Evolutionary conservation across 306 rosid genomes (phyloP).

Genomic region (Rosa chinensis): DNA sequence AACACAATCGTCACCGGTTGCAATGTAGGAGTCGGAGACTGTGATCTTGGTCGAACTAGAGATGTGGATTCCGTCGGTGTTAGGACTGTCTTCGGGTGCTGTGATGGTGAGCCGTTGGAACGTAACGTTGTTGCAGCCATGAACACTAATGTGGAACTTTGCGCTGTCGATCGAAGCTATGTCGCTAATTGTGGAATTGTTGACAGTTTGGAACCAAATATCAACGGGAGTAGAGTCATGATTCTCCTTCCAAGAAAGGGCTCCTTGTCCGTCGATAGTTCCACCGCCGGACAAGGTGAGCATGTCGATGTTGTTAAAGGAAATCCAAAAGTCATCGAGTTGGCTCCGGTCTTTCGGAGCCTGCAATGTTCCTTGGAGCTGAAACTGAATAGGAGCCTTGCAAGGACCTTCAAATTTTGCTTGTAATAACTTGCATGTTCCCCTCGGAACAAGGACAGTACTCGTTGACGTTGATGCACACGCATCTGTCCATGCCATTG

Average conservation of each 20-base stretch:
- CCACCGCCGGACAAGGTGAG: conserved; percentile 46
- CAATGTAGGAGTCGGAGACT: conserved; percentile 26
- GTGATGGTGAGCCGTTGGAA: conserved; percentile 23
- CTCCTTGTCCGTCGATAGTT: conserved; percentile 48
- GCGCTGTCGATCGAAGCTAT: conserved; percentile 38
- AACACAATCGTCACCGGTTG: conserved; percentile 55
- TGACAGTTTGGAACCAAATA: conserved; percentile 36
- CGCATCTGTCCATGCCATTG: conserved; percentile 42
- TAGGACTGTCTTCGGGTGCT: conserved; percentile 35
- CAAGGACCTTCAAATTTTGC: conserved; percentile 34
- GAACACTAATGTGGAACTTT: conserved; percentile 37
- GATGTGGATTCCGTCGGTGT: conserved; percentile 55
- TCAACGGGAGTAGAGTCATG: conserved; percentile 18
- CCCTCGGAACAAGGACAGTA: conserved; percentile 20
- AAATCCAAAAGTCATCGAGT: conserved; percentile 35
- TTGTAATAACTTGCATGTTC: conserved; percentile 6
- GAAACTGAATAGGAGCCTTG: conserved; percentile 33
- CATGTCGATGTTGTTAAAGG: conserved; percentile 16
- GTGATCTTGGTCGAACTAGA: conserved; percentile 41
- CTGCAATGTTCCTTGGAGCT: conserved; percentile 30
- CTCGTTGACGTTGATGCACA: conserved; percentile 18
- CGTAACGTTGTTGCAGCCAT: conserved; percentile 35
- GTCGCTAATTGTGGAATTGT: conserved; percentile 20
- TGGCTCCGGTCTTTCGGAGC: conserved; percentile 27
- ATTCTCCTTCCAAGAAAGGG: conserved; percentile 31